Conservation (phyloP, 345 rosid genomes). For the Aquilaria sinensis region DNA sequence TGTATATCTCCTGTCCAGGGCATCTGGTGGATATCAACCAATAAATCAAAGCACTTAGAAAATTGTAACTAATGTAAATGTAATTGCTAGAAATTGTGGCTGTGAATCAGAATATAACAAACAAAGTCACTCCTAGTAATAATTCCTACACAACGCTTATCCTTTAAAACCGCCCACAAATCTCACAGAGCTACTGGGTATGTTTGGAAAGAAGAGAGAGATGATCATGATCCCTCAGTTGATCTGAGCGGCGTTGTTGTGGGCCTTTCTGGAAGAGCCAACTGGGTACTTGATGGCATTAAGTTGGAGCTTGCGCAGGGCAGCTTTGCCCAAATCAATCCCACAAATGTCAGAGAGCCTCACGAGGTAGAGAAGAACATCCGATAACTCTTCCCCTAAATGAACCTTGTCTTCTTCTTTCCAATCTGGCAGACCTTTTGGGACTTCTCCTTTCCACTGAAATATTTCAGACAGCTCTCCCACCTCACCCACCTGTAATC, state of each 20-base stretch:
- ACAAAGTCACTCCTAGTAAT: too few species aligned
- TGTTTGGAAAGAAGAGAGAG: background rate
- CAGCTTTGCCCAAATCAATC: constrained; percentile 76
- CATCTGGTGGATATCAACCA: too few species aligned
- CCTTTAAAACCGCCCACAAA: too few species aligned
- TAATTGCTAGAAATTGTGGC: too few species aligned
- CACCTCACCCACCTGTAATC: constrained; percentile 75
- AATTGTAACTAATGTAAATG: too few species aligned
- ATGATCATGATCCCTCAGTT: constrained; percentile 5
- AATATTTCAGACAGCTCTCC: constrained; percentile 94
- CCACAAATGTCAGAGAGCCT: constrained; percentile 86
- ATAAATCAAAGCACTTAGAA: too few species aligned
- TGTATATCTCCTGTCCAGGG: too few species aligned
- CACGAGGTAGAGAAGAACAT: constrained; percentile 81
- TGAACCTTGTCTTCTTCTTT: constrained; percentile 82
- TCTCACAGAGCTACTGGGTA: too few species aligned
- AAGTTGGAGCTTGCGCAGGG: constrained; percentile 61
- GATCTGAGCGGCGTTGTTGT: constrained; percentile 2
- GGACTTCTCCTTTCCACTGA: constrained; percentile 96
- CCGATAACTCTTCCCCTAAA: constrained; percentile 86
- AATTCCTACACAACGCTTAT: too few species aligned
- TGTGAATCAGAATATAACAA: too few species aligned
- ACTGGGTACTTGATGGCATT: constrained; percentile 86
- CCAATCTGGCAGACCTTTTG: constrained; percentile 79
- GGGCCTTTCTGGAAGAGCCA: constrained; percentile 11